Evolutionary conservation across 176 grass and related monocot species (phyloP).

Genomic region (Dactylis glomerata): DNA sequence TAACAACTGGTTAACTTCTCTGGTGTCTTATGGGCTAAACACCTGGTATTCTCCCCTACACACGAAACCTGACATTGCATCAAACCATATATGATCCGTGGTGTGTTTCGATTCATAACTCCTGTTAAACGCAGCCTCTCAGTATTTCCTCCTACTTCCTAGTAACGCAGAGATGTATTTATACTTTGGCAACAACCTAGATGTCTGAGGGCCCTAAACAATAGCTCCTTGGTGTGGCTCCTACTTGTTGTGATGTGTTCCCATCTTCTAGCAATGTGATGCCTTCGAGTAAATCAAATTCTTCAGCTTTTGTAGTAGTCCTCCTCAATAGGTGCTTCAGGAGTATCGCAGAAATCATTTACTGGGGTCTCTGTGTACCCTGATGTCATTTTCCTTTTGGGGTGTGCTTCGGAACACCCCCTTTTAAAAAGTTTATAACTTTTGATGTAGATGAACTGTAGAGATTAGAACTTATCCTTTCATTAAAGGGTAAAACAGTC

Average conservation of each 20-base stretch:
- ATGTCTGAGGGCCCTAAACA: neutral
- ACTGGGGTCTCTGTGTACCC: too few relatives aligned
- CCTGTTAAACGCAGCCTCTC: neutral
- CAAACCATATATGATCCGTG: neutral
- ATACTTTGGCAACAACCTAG: neutral
- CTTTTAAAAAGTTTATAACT: too few relatives aligned
- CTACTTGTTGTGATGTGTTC: neutral
- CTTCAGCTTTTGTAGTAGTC: neutral
- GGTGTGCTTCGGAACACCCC: too few relatives aligned
- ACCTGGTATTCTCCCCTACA: neutral
- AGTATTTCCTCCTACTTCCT: neutral
- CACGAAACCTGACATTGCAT: neutral
- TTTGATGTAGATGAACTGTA: too few relatives aligned
- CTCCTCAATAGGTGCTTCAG: neutral
- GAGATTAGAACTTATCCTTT: too few relatives aligned
- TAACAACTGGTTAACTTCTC: neutral
- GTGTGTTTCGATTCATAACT: neutral
- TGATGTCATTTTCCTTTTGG: too few relatives aligned
- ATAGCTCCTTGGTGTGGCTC: slow-evolving; percentile 13
- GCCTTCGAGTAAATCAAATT: neutral
- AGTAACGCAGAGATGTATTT: neutral
- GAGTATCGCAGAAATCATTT: neutral
- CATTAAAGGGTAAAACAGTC: too few relatives aligned
- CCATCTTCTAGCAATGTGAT: slow-evolving; percentile 11
- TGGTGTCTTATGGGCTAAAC: neutral